Conservation (phyloP, 2,329 filamentous ascomycete species). For the Falciphora oryzae region DNA sequence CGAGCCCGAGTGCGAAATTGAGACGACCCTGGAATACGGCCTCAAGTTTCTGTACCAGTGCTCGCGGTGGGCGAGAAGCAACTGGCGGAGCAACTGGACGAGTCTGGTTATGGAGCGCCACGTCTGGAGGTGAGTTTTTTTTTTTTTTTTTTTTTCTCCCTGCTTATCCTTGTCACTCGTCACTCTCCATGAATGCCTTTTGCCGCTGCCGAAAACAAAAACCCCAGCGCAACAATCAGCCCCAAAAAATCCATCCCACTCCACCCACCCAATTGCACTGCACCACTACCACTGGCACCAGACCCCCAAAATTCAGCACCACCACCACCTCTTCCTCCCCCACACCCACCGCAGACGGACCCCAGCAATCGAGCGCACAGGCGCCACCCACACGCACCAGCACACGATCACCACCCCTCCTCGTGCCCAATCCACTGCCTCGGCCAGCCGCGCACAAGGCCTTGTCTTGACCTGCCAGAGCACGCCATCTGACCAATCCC, state of each 20-base stretch:
- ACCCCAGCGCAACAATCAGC: neutral
- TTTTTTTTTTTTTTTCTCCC: slow-evolving; percentile 2
- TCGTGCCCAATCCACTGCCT: neutral
- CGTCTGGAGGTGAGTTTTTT: slow-evolving; percentile 72
- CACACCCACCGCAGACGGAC: no score
- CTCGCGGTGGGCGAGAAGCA: slow-evolving; percentile 90
- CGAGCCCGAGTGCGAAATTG: slow-evolving; percentile 81
- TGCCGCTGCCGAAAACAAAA: neutral
- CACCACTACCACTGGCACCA: no score
- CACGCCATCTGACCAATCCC: neutral
- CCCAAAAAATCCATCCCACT: no score
- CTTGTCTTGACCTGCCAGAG: neutral
- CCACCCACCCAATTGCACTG: no score
- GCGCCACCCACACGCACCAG: neutral
- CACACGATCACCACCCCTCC: slow-evolving; percentile 1
- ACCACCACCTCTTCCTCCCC: no score
- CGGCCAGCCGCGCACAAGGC: no score
- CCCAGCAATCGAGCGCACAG: slow-evolving; percentile 3
- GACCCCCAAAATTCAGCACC: no score
- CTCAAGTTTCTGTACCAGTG: slow-evolving; percentile 89
- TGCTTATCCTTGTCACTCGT: neutral
- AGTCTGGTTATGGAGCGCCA: slow-evolving; percentile 78
- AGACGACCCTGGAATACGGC: slow-evolving; percentile 88
- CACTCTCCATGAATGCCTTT: no score
- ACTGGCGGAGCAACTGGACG: slow-evolving; percentile 95